Conservation (phyloP, 306 rosid species). For the Gillenia trifoliata region DNA sequence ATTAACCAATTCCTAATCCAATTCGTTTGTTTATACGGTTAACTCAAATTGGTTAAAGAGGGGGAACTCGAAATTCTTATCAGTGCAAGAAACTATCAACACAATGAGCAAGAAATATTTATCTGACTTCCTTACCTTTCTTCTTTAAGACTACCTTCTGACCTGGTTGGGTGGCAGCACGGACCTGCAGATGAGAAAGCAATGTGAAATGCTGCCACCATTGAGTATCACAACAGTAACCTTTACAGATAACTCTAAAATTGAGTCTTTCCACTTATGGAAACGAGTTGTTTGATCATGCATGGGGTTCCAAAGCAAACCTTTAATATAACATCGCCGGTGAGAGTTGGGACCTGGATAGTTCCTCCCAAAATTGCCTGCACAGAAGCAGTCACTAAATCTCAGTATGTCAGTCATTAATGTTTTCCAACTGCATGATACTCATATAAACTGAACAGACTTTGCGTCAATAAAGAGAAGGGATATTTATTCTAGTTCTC, state of each 20-base stretch:
- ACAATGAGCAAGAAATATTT: neutral
- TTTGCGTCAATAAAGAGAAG: neutral
- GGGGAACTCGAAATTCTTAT: neutral
- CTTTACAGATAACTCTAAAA: no score
- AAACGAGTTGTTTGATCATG: neutral
- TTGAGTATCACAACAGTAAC: neutral
- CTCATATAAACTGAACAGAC: neutral
- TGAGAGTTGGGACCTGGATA: slow-evolving; percentile 78
- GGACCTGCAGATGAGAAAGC: slow-evolving; percentile 53
- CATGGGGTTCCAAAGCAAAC: slow-evolving; percentile 36
- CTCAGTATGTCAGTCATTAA: neutral
- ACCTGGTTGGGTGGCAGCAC: slow-evolving; percentile 78
- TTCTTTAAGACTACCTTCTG: slow-evolving; percentile 90
- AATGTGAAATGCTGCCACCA: neutral
- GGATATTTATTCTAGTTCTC: neutral
- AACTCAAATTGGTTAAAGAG: no score
- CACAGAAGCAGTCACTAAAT: slow-evolving; percentile 3
- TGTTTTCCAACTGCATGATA: neutral
- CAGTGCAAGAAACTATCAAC: neutral
- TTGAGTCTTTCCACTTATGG: neutral
- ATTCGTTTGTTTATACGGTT: neutral
- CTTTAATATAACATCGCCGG: slow-evolving; percentile 86
- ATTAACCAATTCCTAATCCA: neutral
- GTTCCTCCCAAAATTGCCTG: slow-evolving; percentile 95
- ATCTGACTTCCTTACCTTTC: slow-evolving; percentile 59